phyloP scores from a whole-genome alignment of 2,329 filamentous ascomycete genomes.

The Penicillium sp. region DNA sequence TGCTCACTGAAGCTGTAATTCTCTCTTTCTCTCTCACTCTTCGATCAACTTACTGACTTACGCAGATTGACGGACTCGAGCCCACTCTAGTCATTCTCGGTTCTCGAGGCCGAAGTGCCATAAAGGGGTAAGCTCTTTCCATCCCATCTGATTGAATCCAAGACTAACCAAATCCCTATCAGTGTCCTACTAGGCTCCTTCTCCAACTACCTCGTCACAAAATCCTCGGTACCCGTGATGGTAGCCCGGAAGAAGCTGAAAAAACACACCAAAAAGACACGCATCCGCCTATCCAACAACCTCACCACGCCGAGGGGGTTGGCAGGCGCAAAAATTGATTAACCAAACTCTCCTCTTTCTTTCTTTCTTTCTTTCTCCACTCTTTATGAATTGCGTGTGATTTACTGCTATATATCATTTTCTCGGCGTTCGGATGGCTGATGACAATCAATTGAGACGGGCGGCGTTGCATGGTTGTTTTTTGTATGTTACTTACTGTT shows the following conservation, averaged over 20 bases:
- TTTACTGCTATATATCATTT: not conserved
- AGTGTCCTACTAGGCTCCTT: conserved; percentile 94
- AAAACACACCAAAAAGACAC: conserved; percentile 74
- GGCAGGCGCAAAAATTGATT: conserved; percentile 73
- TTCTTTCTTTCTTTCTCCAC: not conserved
- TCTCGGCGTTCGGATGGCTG: not conserved
- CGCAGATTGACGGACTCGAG: conserved; percentile 76
- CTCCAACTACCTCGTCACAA: conserved; percentile 94
- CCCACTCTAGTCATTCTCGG: conserved; percentile 92
- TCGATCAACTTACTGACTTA: not conserved
- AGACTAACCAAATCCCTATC: conserved; percentile 3
- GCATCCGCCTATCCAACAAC: conserved; percentile 75
- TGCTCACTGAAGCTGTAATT: conserved; percentile 84
- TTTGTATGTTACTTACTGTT: not conserved
- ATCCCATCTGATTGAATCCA: not conserved
- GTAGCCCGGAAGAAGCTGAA: conserved; percentile 85
- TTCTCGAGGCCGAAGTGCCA: conserved; percentile 80
- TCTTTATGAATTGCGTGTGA: not conserved
- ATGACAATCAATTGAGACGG: not conserved
- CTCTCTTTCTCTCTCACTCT: conserved; percentile 1
- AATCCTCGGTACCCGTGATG: conserved; percentile 96
- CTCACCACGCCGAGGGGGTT: conserved; percentile 67
- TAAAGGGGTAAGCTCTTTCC: conserved; percentile 71
- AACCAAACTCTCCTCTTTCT: conserved; percentile 12
- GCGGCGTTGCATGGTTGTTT: not conserved